Evolutionary conservation across 495 filamentous ascomycete genomes (phyloP).

Genomic region (Pyrenula aspistea): DNA sequence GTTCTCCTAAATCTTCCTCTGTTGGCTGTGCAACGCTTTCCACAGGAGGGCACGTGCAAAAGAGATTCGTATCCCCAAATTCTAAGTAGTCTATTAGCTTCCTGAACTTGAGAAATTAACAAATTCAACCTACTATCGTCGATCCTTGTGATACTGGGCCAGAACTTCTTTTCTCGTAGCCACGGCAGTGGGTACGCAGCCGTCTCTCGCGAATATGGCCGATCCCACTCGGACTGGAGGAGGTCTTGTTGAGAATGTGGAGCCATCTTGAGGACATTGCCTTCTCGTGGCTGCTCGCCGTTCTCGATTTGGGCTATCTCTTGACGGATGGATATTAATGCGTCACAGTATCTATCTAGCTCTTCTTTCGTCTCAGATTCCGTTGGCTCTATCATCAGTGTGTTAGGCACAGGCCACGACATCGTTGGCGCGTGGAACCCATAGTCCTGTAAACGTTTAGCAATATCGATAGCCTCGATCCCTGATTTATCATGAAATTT

Average conservation of each 20-base stretch:
- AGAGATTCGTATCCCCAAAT: slow-evolving; percentile 85
- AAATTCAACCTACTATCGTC: slow-evolving; percentile 63
- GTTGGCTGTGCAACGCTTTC: slow-evolving; percentile 31
- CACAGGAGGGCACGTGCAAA: slow-evolving; percentile 89
- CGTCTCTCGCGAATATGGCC: slow-evolving; percentile 66
- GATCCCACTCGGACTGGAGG: slow-evolving; percentile 55
- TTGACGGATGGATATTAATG: slow-evolving; percentile 74
- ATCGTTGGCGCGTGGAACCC: slow-evolving; percentile 98
- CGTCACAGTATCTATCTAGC: slow-evolving; percentile 89
- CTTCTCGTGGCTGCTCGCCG: slow-evolving; percentile 61
- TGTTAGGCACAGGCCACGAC: slow-evolving; percentile 94
- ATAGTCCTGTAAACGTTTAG: slow-evolving; percentile 96
- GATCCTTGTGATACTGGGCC: slow-evolving; percentile 80
- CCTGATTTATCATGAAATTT: slow-evolving; percentile 74
- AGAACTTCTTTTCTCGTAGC: slow-evolving; percentile 95
- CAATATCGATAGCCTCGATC: slow-evolving; percentile 91
- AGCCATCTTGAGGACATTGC: slow-evolving; percentile 88
- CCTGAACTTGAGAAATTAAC: neutral
- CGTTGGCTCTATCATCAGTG: slow-evolving; percentile 97
- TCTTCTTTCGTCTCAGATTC: slow-evolving; percentile 91
- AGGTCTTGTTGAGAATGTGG: slow-evolving; percentile 84
- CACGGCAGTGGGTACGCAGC: slow-evolving; percentile 83
- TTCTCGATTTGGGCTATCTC: slow-evolving; percentile 82
- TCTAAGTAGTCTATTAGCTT: slow-evolving; percentile 35
- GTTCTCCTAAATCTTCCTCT: too few species aligned